These are phyloP conservation scores for Tylopilus sp. DNA, from an alignment of 768 basidiomycete species.

Conservation along the genomic window DNA sequence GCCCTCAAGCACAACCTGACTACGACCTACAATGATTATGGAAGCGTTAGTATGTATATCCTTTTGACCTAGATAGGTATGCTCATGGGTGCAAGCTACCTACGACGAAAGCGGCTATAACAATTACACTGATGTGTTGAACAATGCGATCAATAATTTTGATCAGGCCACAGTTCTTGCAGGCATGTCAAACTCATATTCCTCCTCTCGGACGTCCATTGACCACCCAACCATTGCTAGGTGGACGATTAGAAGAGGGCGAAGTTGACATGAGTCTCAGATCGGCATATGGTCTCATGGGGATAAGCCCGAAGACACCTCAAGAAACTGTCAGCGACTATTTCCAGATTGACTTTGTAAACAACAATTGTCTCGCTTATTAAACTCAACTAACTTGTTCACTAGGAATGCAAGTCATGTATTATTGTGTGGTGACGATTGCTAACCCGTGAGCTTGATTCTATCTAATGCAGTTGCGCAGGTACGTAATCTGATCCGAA, in stretches of 20 bases:
- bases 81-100: slow-evolving; percentile 38
- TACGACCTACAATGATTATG: slow-evolving; percentile 44
- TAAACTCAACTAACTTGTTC: slow-evolving; percentile 2
- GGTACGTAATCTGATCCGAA: slow-evolving; percentile 10
- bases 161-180: slow-evolving; percentile 40
- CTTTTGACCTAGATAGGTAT: not conserved
- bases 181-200: slow-evolving; percentile 33
- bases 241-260: slow-evolving; percentile 9
- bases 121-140: slow-evolving; percentile 45
- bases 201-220: slow-evolving; percentile 45
- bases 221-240: slow-evolving; percentile 4
- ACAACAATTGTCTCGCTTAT: not conserved
- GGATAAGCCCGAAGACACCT: slow-evolving; percentile 41
- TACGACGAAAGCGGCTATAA: slow-evolving; percentile 50
- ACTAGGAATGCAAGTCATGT: slow-evolving; percentile 28
- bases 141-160: slow-evolving; percentile 40
- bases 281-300: slow-evolving; percentile 51
- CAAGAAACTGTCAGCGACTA: slow-evolving; percentile 57
- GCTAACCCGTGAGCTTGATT: slow-evolving; percentile 3
- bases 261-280: slow-evolving; percentile 52
- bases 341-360: slow-evolving; percentile 42
- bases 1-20: slow-evolving; percentile 52
- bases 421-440: not conserved
- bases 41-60: slow-evolving; percentile 40
- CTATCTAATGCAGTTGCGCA: slow-evolving; percentile 20